Conservation (phyloP, 441 rosid genomes). For the Euphorbia celastroides region DNA sequence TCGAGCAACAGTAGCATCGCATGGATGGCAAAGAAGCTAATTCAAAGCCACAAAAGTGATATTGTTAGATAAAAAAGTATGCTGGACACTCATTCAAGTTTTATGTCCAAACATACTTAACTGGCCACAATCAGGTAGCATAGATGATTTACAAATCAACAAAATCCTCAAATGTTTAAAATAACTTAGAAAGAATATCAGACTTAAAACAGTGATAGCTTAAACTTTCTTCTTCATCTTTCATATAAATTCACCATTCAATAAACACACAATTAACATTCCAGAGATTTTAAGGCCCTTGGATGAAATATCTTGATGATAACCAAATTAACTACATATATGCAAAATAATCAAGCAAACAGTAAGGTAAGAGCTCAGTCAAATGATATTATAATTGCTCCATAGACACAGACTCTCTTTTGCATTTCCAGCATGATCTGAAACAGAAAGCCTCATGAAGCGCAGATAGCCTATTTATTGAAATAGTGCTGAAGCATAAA, state of each 20-base stretch:
- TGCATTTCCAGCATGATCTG: background rate
- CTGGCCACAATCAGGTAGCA: background rate
- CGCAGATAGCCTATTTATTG: background rate
- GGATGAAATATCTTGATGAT: background rate
- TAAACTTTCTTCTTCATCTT: background rate
- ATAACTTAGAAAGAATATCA: background rate
- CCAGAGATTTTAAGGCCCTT: background rate
- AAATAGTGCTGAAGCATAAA: background rate
- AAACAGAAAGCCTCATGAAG: background rate
- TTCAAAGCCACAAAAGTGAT: slow-evolving; percentile 3
- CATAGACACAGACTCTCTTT: background rate
- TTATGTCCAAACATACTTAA: background rate
- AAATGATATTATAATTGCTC: background rate
- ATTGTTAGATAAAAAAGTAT: background rate
- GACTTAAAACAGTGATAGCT: background rate
- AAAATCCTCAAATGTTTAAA: background rate
- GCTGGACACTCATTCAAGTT: background rate
- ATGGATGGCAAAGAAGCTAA: background rate
- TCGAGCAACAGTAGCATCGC: background rate
- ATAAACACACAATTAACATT: background rate
- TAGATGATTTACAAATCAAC: background rate
- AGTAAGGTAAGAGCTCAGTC: background rate
- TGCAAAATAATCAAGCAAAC: background rate
- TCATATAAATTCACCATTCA: background rate
- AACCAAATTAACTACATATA: background rate